A percentile compares a stretch with the other conserved stretches of the same genome.
These are phyloP conservation scores for Stagonosporopsis chrysanthemi DNA, from an alignment of 2,329 filamentous ascomycete species.

Conservation along the genomic window DNA sequence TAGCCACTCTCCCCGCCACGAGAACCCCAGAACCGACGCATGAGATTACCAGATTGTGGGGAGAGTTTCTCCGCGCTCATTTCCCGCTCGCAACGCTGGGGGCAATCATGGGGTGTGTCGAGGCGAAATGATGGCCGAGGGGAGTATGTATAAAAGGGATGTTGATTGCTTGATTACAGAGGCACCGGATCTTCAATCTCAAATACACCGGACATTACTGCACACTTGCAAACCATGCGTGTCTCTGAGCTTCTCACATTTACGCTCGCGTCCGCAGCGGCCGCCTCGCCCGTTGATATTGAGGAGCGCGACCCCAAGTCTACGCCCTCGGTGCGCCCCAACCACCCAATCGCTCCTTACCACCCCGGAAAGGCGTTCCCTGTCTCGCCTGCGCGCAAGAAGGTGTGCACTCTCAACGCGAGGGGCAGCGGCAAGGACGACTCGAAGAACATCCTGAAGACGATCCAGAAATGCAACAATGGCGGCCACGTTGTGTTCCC, in stretches of 20 bases:
- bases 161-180: not conserved
- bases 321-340: constrained; percentile 39
- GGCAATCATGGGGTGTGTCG: not conserved
- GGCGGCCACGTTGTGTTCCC: constrained; percentile 69
- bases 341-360: constrained; percentile 45
- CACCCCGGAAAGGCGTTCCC: constrained; percentile 47
- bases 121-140: not conserved
- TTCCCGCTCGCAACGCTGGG: not conserved
- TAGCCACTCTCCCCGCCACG: constrained; percentile 2
- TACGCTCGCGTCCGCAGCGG: constrained; percentile 34
- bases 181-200: not conserved
- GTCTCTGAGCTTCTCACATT: constrained; percentile 32
- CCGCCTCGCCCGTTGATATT: constrained; percentile 28
- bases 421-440: constrained; percentile 57
- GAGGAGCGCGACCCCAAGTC: constrained; percentile 22
- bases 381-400: constrained; percentile 45
- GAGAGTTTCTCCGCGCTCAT: constrained; percentile 20
- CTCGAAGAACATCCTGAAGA: constrained; percentile 60
- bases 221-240: constrained; percentile 32
- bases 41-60: not conserved
- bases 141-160: constrained; percentile 16
- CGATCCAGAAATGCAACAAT: constrained; percentile 67
- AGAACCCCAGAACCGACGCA: not conserved
- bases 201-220: constrained; percentile 5
- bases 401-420: constrained; percentile 50